Evolutionary conservation across 805 yeast species (phyloP).

Genomic region (Candida pseudoglaebosa): DNA sequence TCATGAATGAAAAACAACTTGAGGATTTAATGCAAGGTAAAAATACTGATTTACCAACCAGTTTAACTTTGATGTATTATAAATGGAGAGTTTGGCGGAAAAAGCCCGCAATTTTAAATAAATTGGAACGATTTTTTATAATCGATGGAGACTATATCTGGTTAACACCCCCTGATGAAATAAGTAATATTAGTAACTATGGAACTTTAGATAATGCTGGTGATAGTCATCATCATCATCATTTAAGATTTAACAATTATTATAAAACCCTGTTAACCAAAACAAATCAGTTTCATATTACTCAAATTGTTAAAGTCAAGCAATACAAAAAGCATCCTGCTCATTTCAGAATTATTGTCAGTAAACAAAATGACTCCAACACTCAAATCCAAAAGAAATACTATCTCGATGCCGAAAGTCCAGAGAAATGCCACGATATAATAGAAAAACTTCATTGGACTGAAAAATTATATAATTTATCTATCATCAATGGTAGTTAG

Average conservation of each 20-base stretch:
- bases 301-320: conserved; percentile 70
- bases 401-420: conserved; percentile 73
- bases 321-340: conserved; percentile 72
- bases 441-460: conserved; percentile 64
- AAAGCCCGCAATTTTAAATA: conserved; percentile 75
- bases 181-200: conserved; percentile 18
- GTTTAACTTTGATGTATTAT: conserved; percentile 57
- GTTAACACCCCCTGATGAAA: conserved; percentile 79
- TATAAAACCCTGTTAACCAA: conserved; percentile 69
- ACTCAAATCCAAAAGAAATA: conserved; percentile 69
- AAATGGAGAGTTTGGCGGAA: conserved; percentile 87
- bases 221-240: conserved; percentile 30
- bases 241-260: conserved; percentile 35
- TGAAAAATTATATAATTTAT: conserved; percentile 48
- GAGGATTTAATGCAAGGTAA: conserved; percentile 28
- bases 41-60: conserved; percentile 28
- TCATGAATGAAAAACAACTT: conserved; percentile 20
- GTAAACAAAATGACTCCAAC: conserved; percentile 30
- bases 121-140: conserved; percentile 79
- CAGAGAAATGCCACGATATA: conserved; percentile 65
- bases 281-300: conserved; percentile 81
- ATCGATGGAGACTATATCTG: conserved; percentile 94
- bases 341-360: conserved; percentile 75
- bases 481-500: conserved; percentile 9
- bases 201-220: conserved; percentile 15